Evolutionary conservation across 164 flowering plant species (phyloP).

Genomic region (Stephania cephalantha): DNA sequence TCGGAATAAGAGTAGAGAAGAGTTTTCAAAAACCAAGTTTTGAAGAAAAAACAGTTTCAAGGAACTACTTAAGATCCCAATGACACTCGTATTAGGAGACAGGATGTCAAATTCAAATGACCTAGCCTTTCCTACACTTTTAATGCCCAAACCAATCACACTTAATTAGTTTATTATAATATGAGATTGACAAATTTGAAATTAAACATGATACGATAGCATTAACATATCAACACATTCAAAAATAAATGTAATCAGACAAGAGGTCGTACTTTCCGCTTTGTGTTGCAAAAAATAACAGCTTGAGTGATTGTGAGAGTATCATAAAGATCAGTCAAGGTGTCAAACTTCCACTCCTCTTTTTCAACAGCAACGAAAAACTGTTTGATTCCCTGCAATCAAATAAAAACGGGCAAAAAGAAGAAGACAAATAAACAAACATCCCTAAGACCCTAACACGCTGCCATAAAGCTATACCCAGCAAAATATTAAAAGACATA

Average conservation of each 20-base stretch:
- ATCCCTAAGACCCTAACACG: constrained; percentile 2
- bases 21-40: no score
- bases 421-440: not conserved
- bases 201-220: no score
- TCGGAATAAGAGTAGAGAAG: no score
- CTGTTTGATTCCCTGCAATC: constrained; percentile 87
- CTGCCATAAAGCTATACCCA: not conserved
- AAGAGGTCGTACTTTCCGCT: constrained; percentile 57
- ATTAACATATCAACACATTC: no score
- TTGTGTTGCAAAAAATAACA: constrained; percentile 97
- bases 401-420: not conserved
- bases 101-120: no score
- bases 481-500: not conserved
- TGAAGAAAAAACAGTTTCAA: no score
- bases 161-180: no score
- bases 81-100: no score
- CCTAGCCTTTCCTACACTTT: no score
- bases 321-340: constrained; percentile 91
- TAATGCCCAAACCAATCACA: no score
- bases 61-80: no score
- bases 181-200: no score
- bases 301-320: constrained; percentile 97
- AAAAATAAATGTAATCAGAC: not conserved
- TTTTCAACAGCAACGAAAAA: constrained; percentile 95
- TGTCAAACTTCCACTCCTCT: constrained; percentile 98